These are phyloP conservation scores for Torulaspora delbrueckii DNA, from an alignment of 805 yeast genomes.

Conservation along the genomic window DNA sequence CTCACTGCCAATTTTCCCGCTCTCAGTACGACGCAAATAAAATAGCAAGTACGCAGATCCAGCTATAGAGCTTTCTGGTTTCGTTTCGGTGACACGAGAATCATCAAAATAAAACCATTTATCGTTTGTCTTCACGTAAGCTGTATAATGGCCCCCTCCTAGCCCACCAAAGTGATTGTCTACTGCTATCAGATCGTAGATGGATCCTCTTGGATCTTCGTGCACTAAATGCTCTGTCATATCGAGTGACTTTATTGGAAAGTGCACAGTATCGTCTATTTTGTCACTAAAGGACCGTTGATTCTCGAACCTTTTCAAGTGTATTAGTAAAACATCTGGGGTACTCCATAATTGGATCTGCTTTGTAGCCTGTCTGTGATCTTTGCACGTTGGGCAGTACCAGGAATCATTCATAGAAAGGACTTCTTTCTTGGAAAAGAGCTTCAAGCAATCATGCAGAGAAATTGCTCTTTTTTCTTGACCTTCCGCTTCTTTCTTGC, in stretches of 20 bases:
- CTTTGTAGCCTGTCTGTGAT: slow-evolving; percentile 85
- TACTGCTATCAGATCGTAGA: slow-evolving; percentile 86
- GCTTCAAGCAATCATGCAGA: slow-evolving; percentile 65
- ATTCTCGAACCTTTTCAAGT: slow-evolving; percentile 83
- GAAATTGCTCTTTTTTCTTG: slow-evolving; percentile 43
- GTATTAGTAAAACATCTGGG: slow-evolving; percentile 86
- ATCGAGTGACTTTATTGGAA: slow-evolving; percentile 81
- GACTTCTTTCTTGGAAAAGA: slow-evolving; percentile 77
- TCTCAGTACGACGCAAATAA: slow-evolving; percentile 52
- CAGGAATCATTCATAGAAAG: slow-evolving; percentile 85
- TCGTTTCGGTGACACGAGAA: slow-evolving; percentile 59
- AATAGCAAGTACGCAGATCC: slow-evolving; percentile 86
- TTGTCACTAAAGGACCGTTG: slow-evolving; percentile 84
- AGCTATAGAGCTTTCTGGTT: slow-evolving; percentile 56
- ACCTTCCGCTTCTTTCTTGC: slow-evolving; percentile 32
- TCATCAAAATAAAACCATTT: slow-evolving; percentile 92
- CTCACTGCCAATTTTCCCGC: slow-evolving; percentile 44
- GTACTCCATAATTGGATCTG: slow-evolving; percentile 89
- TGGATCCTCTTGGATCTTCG: slow-evolving; percentile 27
- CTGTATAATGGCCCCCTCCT: slow-evolving; percentile 97
- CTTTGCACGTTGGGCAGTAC: slow-evolving; percentile 89
- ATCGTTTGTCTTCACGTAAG: slow-evolving; percentile 75
- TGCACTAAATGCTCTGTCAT: slow-evolving; percentile 53
- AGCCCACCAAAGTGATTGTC: slow-evolving; percentile 95
- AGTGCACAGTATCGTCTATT: slow-evolving; percentile 76